Conservation (phyloP, 1,284 basidiomycete genomes). For the Ustanciosporium gigantosporum region DNA sequence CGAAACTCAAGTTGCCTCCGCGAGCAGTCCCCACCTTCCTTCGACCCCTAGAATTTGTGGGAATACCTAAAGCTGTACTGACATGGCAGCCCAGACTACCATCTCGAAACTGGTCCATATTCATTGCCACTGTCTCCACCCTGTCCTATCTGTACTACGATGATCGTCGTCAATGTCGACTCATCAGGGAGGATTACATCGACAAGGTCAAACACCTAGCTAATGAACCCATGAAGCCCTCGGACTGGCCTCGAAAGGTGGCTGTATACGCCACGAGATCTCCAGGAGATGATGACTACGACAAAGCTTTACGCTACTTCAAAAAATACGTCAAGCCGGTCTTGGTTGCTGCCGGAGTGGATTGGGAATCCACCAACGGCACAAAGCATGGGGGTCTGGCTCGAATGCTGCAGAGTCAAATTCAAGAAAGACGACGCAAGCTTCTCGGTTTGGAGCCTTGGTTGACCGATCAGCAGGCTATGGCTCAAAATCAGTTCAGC, state of each 20-base stretch:
- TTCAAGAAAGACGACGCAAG: conserved; percentile 69
- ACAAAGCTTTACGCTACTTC: conserved; percentile 82
- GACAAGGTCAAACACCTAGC: conserved; percentile 77
- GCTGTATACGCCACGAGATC: conserved; percentile 85
- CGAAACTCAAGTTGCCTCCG: conserved; percentile 23
- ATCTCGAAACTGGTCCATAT: conserved; percentile 90
- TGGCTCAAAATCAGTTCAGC: conserved; percentile 67
- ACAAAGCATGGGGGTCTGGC: conserved; percentile 84
- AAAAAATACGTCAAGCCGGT: conserved; percentile 97
- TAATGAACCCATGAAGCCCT: conserved; percentile 70
- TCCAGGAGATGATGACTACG: conserved; percentile 91
- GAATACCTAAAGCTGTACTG: conserved; percentile 63
- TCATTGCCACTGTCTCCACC: conserved; percentile 75
- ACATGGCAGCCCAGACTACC: conserved; percentile 69
- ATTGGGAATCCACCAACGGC: conserved; percentile 82
- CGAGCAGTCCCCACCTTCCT: conserved; percentile 44
- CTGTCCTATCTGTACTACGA: conserved; percentile 77
- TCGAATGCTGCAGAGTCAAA: conserved; percentile 73
- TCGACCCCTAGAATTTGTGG: conserved; percentile 63
- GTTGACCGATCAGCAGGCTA: conserved; percentile 50
- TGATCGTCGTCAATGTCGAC: conserved; percentile 77
- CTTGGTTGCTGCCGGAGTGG: conserved; percentile 87
- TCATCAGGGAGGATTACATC: conserved; percentile 76
- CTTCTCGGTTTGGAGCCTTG: conserved; percentile 56
- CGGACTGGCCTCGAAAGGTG: conserved; percentile 78